These are phyloP conservation scores for Debaryomyces nepalensis DNA, from an alignment of 1,139 yeast genomes.

Conservation along the genomic window DNA sequence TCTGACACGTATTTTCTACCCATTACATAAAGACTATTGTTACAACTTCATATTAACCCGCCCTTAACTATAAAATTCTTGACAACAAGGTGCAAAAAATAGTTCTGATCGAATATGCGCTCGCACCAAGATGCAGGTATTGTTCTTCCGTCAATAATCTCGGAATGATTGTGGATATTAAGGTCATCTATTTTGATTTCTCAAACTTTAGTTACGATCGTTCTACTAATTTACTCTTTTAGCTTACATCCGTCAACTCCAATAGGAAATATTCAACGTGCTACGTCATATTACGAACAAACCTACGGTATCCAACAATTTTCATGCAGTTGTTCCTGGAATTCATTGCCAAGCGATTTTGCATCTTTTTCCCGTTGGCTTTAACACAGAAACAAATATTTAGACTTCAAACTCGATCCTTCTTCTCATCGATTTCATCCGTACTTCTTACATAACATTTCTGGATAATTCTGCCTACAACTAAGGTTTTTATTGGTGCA, in stretches of 20 bases:
- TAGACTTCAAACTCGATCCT: too few species aligned
- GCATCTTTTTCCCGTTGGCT: too few species aligned
- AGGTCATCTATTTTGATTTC: slow-evolving; percentile 6
- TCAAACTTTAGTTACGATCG: not conserved
- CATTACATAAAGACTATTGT: not conserved
- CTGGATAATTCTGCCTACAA: too few species aligned
- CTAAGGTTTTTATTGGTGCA: not conserved
- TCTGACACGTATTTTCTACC: not conserved
- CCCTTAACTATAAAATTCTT: not conserved
- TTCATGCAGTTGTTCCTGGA: too few species aligned
- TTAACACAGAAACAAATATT: too few species aligned
- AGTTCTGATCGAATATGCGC: not conserved
- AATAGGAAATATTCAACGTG: not conserved
- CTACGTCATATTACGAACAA: too few species aligned
- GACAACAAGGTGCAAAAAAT: too few species aligned
- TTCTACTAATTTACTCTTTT: not conserved
- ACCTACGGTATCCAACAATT: too few species aligned
- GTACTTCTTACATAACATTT: too few species aligned
- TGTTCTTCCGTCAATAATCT: not conserved
- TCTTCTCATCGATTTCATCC: too few species aligned
- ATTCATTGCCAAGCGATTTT: too few species aligned
- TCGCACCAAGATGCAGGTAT: not conserved
- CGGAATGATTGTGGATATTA: not conserved
- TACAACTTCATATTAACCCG: not conserved
- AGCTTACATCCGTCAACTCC: not conserved